phyloP scores from a whole-genome alignment of 2,329 filamentous ascomycete species.

The Trematosphaeria pertusa region DNA sequence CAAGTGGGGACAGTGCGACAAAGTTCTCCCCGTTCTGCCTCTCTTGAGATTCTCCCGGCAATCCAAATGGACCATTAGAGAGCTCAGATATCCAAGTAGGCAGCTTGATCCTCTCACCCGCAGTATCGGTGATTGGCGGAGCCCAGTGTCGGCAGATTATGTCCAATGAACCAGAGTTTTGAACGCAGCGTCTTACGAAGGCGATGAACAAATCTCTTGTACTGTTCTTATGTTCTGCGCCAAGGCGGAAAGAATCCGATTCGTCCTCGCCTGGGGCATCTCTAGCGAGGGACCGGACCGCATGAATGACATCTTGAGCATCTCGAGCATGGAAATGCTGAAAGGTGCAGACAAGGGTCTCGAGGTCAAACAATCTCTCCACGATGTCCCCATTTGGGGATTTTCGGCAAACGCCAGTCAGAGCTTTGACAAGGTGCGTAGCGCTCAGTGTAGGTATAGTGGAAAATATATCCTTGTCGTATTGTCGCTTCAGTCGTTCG shows the following conservation, averaged over 20 bases:
- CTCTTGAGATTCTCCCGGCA: neutral
- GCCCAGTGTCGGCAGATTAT: conserved; percentile 20
- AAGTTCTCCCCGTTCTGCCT: conserved; percentile 15
- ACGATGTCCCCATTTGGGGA: neutral
- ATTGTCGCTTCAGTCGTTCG: conserved; percentile 10
- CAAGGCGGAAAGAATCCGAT: neutral
- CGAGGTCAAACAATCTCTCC: conserved; percentile 16
- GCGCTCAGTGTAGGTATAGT: conserved; percentile 3
- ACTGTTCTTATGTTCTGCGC: conserved; percentile 4
- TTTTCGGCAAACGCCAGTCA: conserved; percentile 18
- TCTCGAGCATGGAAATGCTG: conserved; percentile 4
- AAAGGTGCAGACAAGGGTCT: conserved; percentile 22
- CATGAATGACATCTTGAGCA: conserved; percentile 8
- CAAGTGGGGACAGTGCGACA: conserved; percentile 3
- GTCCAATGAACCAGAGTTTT: conserved; percentile 8
- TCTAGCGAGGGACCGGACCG: conserved; percentile 5
- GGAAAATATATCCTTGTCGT: neutral
- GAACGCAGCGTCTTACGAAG: conserved; percentile 5
- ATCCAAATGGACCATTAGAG: conserved; percentile 2
- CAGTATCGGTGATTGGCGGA: conserved; percentile 1
- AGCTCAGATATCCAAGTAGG: conserved; percentile 13
- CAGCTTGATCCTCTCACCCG: conserved; percentile 1
- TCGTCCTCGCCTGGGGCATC: conserved; percentile 1
- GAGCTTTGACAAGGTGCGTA: conserved; percentile 17
- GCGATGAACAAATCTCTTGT: conserved; percentile 9